phyloP scores from a whole-genome alignment of 345 rosid species.

The Eucalyptus shirleyi region DNA sequence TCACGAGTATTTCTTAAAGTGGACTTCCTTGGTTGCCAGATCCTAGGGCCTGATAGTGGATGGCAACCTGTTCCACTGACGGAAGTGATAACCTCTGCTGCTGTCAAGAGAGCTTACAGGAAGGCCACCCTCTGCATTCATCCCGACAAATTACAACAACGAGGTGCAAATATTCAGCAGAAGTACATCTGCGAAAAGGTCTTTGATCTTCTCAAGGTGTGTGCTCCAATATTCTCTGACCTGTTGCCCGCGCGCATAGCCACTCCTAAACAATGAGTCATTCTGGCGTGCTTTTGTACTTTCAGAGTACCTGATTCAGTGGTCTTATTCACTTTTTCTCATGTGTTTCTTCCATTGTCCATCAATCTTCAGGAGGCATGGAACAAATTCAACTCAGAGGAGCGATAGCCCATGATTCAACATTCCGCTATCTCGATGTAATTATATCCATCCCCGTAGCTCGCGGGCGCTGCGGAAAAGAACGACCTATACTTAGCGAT shows the following conservation, averaged over 20 bases:
- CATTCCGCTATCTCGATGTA: background rate
- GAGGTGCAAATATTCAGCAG: conserved; percentile 91
- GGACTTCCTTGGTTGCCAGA: conserved; percentile 29
- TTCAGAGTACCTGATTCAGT: background rate
- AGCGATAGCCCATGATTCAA: conserved; percentile 29
- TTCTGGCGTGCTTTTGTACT: background rate
- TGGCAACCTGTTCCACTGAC: conserved; percentile 97
- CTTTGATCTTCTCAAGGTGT: conserved; percentile 92
- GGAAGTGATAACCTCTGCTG: conserved; percentile 89
- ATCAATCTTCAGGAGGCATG: conserved; percentile 70
- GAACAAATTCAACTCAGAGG: conserved; percentile 92
- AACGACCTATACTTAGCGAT: background rate
- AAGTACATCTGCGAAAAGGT: conserved; percentile 91
- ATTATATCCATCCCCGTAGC: background rate
- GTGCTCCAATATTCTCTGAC: background rate
- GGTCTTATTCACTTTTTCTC: background rate
- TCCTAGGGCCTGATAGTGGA: conserved; percentile 79
- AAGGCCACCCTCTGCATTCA: conserved; percentile 98
- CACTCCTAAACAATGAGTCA: background rate
- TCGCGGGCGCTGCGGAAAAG: background rate
- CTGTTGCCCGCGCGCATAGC: background rate
- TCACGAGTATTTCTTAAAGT: background rate
- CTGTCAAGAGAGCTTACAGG: conserved; percentile 92
- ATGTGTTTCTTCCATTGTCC: background rate
- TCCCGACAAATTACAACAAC: conserved; percentile 93